A percentile compares a stretch with the other conserved stretches of the same genome.
Evolutionary conservation across 257 asterid genomes (phyloP).

Genomic region (Solanum gracilifrons): DNA sequence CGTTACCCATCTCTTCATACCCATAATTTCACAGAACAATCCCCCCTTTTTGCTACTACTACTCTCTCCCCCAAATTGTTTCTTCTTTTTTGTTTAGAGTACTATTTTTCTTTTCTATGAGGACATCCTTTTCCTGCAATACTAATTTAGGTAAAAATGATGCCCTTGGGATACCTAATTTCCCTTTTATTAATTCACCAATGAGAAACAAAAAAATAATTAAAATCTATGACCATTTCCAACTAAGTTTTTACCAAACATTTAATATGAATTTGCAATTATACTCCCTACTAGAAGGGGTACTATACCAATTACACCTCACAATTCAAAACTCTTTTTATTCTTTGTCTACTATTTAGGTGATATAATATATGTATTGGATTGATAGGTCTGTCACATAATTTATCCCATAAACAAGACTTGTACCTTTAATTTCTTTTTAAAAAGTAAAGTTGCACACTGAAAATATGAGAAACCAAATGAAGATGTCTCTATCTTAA

Average conservation of each 20-base stretch:
- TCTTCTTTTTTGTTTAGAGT: too few species aligned
- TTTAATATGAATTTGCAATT: background rate
- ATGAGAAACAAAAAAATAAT: background rate
- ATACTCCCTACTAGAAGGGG: background rate
- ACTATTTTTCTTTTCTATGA: too few species aligned
- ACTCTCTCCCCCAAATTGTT: background rate
- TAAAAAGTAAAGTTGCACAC: background rate
- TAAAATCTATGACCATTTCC: background rate
- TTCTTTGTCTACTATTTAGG: background rate
- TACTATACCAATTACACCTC: background rate
- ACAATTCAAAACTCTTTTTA: too few species aligned
- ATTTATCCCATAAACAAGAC: background rate
- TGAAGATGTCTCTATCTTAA: background rate
- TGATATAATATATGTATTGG: background rate
- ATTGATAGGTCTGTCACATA: background rate
- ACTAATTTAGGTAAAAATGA: too few species aligned
- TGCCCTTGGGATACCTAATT: too few species aligned
- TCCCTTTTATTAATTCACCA: too few species aligned
- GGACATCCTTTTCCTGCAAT: too few species aligned
- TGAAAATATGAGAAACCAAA: background rate
- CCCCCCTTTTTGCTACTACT: background rate
- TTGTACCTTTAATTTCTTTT: background rate
- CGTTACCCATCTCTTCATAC: conserved; percentile 23
- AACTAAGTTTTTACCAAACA: background rate
- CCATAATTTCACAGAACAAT: background rate